Conservation (phyloP, 768 basidiomycete species). For the Austroboletus festivus region DNA sequence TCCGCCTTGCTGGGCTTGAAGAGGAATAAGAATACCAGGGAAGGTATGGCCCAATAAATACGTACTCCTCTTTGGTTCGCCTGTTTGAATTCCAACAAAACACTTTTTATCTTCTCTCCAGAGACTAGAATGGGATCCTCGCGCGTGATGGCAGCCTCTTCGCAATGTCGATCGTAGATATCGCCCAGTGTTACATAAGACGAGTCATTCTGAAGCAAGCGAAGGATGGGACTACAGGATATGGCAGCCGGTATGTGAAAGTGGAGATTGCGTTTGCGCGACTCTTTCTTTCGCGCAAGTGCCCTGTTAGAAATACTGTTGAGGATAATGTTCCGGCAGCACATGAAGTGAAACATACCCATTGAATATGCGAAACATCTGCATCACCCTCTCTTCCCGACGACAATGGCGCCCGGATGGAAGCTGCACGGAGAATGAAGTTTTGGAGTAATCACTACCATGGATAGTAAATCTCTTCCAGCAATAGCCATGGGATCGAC, state of each 20-base stretch:
- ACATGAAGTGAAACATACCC: conserved; percentile 47
- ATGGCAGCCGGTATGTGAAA: conserved; percentile 91
- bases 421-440: conserved; percentile 87
- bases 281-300: conserved; percentile 85
- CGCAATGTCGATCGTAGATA: conserved; percentile 89
- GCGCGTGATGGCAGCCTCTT: conserved; percentile 65
- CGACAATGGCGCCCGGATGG: conserved; percentile 83
- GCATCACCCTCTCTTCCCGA: conserved; percentile 89
- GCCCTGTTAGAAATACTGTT: conserved; percentile 46
- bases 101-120: conserved; percentile 78
- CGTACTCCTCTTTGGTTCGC: conserved; percentile 40
- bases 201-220: conserved; percentile 86
- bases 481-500: conserved; percentile 78
- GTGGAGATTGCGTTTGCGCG: conserved; percentile 81
- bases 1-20: conserved; percentile 61
- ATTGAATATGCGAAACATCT: conserved; percentile 93
- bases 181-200: conserved; percentile 91
- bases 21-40: not conserved
- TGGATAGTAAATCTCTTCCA: conserved; percentile 90
- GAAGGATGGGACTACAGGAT: conserved; percentile 76
- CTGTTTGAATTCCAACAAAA: conserved; percentile 58
- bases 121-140: conserved; percentile 87
- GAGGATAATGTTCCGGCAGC: conserved; percentile 1
- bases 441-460: conserved; percentile 85
- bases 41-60: conserved; percentile 1